A percentile compares a stretch with the other conserved stretches of the same genome.
phyloP scores from a whole-genome alignment of 208 protist species.

The Leishmania mexicana region DNA sequence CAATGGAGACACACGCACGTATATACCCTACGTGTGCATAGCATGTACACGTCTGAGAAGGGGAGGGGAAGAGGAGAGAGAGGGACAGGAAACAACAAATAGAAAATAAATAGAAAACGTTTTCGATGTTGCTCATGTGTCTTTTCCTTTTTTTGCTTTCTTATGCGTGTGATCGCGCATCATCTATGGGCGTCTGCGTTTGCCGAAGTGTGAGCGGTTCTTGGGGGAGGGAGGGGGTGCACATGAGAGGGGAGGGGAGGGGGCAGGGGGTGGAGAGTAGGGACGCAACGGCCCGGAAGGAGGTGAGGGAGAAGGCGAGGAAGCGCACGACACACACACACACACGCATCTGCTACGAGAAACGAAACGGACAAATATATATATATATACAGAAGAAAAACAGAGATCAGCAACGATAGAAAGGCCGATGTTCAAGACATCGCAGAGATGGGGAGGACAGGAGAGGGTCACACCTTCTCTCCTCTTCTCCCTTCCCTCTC shows the following conservation, averaged over 20 bases:
- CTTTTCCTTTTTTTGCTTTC: neutral
- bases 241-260: neutral
- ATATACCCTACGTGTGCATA: neutral
- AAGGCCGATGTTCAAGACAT: neutral
- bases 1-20: neutral
- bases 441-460: neutral
- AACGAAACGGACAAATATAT: neutral
- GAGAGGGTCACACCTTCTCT: no score
- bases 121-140: constrained; percentile 8
- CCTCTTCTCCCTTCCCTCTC: neutral
- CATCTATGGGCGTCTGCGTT: neutral
- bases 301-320: neutral
- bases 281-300: neutral
- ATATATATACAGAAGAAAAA: neutral
- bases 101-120: constrained; percentile 14
- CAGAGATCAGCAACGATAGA: neutral
- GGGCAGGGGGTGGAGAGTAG: no score
- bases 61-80: neutral
- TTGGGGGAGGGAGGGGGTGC: neutral
- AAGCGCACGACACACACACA: constrained; percentile 5
- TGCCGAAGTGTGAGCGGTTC: neutral
- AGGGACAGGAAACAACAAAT: neutral
- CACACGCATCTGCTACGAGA: neutral
- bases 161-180: constrained; percentile 1
- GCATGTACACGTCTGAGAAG: neutral